Conservation (phyloP, 331 rosid genomes). For the Stylosanthes scabra region DNA sequence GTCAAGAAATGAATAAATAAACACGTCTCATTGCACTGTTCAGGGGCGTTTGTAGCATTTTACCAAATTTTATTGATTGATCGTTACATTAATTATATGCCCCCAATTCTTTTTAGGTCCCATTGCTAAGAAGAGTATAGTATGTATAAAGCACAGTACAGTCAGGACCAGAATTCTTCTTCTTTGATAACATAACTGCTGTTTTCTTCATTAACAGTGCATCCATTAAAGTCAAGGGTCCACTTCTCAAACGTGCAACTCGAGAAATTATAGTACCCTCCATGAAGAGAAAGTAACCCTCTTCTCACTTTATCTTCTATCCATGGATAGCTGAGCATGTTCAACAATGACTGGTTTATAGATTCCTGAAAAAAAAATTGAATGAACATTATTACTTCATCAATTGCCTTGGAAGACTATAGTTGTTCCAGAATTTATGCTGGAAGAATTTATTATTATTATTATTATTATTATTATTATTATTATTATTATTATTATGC, state of each 20-base stretch:
- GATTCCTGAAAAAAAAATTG: slow-evolving; percentile 67
- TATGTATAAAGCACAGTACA: slow-evolving; percentile 5
- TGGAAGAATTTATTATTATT: neutral
- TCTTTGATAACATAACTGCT: slow-evolving; percentile 51
- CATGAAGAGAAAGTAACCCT: slow-evolving; percentile 68
- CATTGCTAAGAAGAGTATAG: no score
- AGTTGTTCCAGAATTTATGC: neutral
- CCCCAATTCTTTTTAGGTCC: neutral
- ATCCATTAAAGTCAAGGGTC: slow-evolving; percentile 65
- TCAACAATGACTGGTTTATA: slow-evolving; percentile 66
- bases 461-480: no score
- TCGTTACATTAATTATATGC: no score
- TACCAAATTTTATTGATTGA: neutral
- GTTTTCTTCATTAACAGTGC: slow-evolving; percentile 31
- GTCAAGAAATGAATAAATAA: no score
- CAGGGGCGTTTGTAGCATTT: neutral
- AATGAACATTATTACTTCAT: slow-evolving; percentile 7
- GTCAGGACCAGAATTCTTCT: slow-evolving; percentile 66
- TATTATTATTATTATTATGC: no score
- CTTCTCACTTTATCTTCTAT: slow-evolving; percentile 69
- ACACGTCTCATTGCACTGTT: no score
- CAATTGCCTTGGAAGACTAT: neutral
- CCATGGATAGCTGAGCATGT: slow-evolving; percentile 88
- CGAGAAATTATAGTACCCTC: slow-evolving; percentile 78
- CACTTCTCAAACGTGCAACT: slow-evolving; percentile 89